Conservation (phyloP, 2,329 filamentous ascomycete genomes). For the Aspergillus calidoustus region DNA sequence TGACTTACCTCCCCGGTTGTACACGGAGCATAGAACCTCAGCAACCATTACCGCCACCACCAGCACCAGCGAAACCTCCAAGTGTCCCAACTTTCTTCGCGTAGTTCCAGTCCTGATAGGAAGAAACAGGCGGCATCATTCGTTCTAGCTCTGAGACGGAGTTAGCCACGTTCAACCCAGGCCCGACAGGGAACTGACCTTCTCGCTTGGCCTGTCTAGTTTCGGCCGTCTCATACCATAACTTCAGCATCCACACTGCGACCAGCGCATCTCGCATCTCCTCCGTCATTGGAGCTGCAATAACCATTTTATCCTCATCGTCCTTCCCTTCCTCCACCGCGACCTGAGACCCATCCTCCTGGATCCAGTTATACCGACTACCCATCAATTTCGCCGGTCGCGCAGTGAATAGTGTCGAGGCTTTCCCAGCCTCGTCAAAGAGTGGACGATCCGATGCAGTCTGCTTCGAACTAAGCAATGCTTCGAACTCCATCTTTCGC, state of each 20-base stretch:
- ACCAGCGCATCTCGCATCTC: slow-evolving; percentile 23
- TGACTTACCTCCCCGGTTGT: too few relatives aligned
- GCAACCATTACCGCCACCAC: neutral
- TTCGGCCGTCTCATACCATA: slow-evolving; percentile 24
- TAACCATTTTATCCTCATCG: slow-evolving; percentile 8
- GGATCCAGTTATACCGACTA: slow-evolving; percentile 17
- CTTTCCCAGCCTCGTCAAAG: neutral
- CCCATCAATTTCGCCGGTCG: slow-evolving; percentile 9
- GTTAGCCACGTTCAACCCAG: neutral
- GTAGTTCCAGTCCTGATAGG: neutral
- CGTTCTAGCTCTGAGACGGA: neutral
- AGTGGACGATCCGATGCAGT: slow-evolving; percentile 7
- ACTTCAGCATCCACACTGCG: slow-evolving; percentile 23
- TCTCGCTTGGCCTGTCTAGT: slow-evolving; percentile 23
- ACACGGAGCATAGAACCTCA: too few relatives aligned
- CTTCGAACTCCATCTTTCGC: slow-evolving; percentile 12
- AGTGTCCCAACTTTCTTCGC: neutral
- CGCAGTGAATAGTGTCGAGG: slow-evolving; percentile 4
- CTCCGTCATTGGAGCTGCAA: slow-evolving; percentile 10
- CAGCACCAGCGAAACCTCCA: neutral
- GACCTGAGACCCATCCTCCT: slow-evolving; percentile 8
- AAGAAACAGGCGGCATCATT: neutral
- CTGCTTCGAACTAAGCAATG: neutral
- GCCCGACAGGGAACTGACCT: slow-evolving; percentile 11
- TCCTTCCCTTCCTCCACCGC: slow-evolving; percentile 14